Conservation (phyloP, 2,329 filamentous ascomycete species). For the Neonectria ditissima region DNA sequence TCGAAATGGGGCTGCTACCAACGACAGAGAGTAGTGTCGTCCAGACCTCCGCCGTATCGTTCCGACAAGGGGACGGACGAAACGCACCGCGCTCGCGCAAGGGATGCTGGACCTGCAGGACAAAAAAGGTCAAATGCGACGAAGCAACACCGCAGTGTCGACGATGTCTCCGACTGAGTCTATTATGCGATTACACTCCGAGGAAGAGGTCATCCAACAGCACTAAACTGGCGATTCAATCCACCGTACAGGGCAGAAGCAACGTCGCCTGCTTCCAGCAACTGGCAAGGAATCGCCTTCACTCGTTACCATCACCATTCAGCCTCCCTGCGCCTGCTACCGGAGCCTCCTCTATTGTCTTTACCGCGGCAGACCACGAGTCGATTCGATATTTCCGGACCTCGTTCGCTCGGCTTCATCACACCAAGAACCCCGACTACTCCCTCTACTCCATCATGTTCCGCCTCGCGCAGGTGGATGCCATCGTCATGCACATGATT, state of each 20-base stretch:
- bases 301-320: slow-evolving; percentile 12
- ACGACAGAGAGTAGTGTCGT: too few species aligned
- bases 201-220: slow-evolving; percentile 23
- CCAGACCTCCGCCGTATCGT: not conserved
- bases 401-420: slow-evolving; percentile 49
- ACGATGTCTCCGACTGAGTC: slow-evolving; percentile 43
- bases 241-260: not conserved
- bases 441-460: slow-evolving; percentile 52
- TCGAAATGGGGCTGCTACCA: not conserved
- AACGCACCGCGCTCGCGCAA: slow-evolving; percentile 35
- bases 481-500: slow-evolving; percentile 53
- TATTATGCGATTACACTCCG: slow-evolving; percentile 46
- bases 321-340: slow-evolving; percentile 16
- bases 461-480: slow-evolving; percentile 46
- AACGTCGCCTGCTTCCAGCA: slow-evolving; percentile 6
- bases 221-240: slow-evolving; percentile 7
- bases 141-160: slow-evolving; percentile 43
- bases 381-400: slow-evolving; percentile 53
- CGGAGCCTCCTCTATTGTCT: slow-evolving; percentile 37
- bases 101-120: slow-evolving; percentile 46
- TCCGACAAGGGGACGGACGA: slow-evolving; percentile 13
- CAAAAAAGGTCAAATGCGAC: slow-evolving; percentile 50
- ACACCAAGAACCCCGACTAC: slow-evolving; percentile 53
- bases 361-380: slow-evolving; percentile 49
- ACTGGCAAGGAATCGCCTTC: slow-evolving; percentile 1